Evolutionary conservation across 2,329 filamentous ascomycete genomes (phyloP).

Genomic region (Fusarium burgessii): DNA sequence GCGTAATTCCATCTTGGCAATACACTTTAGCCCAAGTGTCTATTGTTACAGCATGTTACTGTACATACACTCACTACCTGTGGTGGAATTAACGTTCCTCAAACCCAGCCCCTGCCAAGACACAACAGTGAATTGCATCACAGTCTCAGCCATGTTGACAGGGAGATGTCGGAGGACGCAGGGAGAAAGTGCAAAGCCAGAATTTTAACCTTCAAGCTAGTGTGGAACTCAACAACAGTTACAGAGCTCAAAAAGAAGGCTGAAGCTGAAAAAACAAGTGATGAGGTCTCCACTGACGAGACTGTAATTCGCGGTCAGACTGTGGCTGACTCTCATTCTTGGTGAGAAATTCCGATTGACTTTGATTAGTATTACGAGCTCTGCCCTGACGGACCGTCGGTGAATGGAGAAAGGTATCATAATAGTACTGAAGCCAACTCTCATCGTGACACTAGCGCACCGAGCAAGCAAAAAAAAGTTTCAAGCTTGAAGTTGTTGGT

Average conservation of each 20-base stretch:
- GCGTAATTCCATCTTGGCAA: constrained; percentile 27
- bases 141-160: constrained; percentile 31
- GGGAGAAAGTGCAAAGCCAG: background rate
- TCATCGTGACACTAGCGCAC: constrained; percentile 23
- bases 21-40: background rate
- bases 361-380: constrained; percentile 7
- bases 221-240: constrained; percentile 7
- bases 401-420: constrained; percentile 15
- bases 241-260: constrained; percentile 1
- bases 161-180: constrained; percentile 2
- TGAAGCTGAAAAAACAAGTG: constrained; percentile 10
- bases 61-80: background rate
- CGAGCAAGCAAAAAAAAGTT: constrained; percentile 4
- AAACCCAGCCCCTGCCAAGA: constrained; percentile 43
- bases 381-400: constrained; percentile 3
- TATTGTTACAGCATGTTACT: background rate
- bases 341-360: constrained; percentile 13
- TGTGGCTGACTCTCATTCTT: constrained; percentile 29
- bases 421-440: constrained; percentile 16
- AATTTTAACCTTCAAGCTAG: background rate
- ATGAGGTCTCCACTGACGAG: constrained; percentile 12
- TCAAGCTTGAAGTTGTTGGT: constrained; percentile 16
- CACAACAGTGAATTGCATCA: constrained; percentile 34
- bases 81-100: constrained; percentile 19
- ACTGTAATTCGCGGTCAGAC: constrained; percentile 18